These are phyloP conservation scores for Colletotrichum plurivorum DNA, from an alignment of 2,329 filamentous ascomycete species.

Conservation along the genomic window DNA sequence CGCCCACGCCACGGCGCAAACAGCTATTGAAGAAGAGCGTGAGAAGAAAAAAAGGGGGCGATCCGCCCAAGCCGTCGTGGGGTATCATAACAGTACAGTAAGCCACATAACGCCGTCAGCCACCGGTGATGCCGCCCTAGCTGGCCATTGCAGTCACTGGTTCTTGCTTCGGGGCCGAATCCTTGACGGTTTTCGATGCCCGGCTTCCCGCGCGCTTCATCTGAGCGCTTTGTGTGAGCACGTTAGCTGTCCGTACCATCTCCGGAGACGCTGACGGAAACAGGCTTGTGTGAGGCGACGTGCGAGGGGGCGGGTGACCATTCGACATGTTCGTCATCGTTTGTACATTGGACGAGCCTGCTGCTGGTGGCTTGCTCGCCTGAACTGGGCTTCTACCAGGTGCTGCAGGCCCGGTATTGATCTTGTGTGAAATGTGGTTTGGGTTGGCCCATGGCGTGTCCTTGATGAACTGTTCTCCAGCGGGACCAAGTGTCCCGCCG, in stretches of 20 bases:
- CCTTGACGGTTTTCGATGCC: conserved; percentile 39
- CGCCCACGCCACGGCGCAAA: not conserved
- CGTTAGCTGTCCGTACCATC: conserved; percentile 38
- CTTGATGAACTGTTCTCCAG: conserved; percentile 89
- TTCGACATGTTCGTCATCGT: conserved; percentile 28
- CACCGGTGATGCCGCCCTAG: conserved; percentile 36
- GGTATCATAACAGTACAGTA: conserved; percentile 42
- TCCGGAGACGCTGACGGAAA: conserved; percentile 39
- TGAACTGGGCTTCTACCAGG: conserved; percentile 38
- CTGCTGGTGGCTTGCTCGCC: conserved; percentile 26
- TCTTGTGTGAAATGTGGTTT: conserved; percentile 79
- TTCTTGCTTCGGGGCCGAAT: conserved; percentile 39
- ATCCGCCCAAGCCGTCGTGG: conserved; percentile 38
- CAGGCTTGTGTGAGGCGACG: conserved; percentile 25
- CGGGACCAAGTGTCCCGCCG: conserved; percentile 69
- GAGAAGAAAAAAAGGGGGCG: conserved; percentile 18
- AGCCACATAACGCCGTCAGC: conserved; percentile 39
- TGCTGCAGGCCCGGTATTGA: conserved; percentile 51
- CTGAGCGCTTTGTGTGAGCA: conserved; percentile 37
- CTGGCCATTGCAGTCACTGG: conserved; percentile 37
- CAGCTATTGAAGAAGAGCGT: conserved; percentile 7
- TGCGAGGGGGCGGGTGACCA: conserved; percentile 21
- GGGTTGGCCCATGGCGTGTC: conserved; percentile 95
- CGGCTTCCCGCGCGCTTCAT: conserved; percentile 41
- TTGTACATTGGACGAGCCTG: conserved; percentile 24